A percentile compares a stretch with the other conserved stretches of the same genome.
Evolutionary conservation across 495 filamentous ascomycete genomes (phyloP).

Genomic region (Neurospora sublineolata): DNA sequence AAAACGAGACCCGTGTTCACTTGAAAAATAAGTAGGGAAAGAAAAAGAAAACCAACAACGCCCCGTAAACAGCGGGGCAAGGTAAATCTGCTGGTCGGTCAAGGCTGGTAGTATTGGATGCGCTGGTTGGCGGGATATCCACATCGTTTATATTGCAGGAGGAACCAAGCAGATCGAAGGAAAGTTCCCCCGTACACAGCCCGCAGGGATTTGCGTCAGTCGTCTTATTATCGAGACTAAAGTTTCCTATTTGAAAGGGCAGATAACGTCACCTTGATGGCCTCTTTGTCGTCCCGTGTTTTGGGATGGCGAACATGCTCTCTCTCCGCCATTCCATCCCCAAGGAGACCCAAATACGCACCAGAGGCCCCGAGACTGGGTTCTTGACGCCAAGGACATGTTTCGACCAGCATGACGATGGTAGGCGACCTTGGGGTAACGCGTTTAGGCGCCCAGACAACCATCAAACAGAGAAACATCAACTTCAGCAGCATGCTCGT

Average conservation of each 20-base stretch:
- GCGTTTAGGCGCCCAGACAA: conserved; percentile 30
- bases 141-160: conserved; percentile 9
- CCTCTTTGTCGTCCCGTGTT: neutral
- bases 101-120: neutral
- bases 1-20: neutral
- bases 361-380: conserved; percentile 5
- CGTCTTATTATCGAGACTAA: neutral
- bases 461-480: conserved; percentile 31
- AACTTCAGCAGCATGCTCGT: neutral
- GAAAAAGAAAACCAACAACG: neutral
- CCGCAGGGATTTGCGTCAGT: neutral
- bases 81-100: neutral
- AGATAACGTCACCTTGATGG: neutral
- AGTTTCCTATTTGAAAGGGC: neutral
- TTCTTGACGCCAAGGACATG: conserved; percentile 14
- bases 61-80: neutral
- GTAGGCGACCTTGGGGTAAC: conserved; percentile 16
- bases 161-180: neutral
- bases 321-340: neutral
- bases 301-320: neutral
- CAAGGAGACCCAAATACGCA: neutral
- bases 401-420: conserved; percentile 27
- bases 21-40: neutral
- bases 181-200: neutral
- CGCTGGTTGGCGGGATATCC: conserved; percentile 16